These are phyloP conservation scores for Truncatella angustata DNA, from an alignment of 2,329 filamentous ascomycete species.

Conservation along the genomic window DNA sequence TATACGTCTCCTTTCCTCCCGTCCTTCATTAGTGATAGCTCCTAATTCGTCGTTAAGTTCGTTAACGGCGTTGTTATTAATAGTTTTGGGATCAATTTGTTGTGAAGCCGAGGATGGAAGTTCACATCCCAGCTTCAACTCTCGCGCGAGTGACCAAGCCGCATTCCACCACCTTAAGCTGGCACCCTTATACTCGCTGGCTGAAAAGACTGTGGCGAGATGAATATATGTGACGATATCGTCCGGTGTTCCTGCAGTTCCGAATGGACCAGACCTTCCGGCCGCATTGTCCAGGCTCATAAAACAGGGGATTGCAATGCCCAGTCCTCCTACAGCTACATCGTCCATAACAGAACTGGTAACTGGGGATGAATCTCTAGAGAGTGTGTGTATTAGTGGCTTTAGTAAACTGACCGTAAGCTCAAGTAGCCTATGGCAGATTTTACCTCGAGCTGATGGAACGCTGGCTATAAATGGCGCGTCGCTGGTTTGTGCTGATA, in stretches of 20 bases:
- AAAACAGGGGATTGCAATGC: constrained; percentile 66
- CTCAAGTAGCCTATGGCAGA: constrained; percentile 86
- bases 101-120: constrained; percentile 56
- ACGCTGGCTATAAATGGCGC: constrained; percentile 79
- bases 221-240: constrained; percentile 92
- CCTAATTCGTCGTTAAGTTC: constrained; percentile 41
- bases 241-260: constrained; percentile 76
- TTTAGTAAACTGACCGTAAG: constrained; percentile 81
- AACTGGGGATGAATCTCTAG: constrained; percentile 46
- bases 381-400: constrained; percentile 75
- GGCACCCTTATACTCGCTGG: constrained; percentile 92
- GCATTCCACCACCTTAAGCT: constrained; percentile 95
- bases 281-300: constrained; percentile 54
- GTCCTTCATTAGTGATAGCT: constrained; percentile 72
- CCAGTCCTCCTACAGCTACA: constrained; percentile 75
- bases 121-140: constrained; percentile 84
- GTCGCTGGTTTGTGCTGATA: constrained; percentile 88
- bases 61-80: constrained; percentile 46
- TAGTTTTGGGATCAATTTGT: constrained; percentile 38
- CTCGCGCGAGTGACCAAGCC: constrained; percentile 85
- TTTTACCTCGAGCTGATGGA: constrained; percentile 78
- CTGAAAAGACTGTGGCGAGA: constrained; percentile 87
- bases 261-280: constrained; percentile 61
- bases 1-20: constrained; percentile 82
- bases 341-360: constrained; percentile 65